Evolutionary conservation across 2,329 filamentous ascomycete genomes (phyloP).

Genomic region (Tolypocladium endophyticum): DNA sequence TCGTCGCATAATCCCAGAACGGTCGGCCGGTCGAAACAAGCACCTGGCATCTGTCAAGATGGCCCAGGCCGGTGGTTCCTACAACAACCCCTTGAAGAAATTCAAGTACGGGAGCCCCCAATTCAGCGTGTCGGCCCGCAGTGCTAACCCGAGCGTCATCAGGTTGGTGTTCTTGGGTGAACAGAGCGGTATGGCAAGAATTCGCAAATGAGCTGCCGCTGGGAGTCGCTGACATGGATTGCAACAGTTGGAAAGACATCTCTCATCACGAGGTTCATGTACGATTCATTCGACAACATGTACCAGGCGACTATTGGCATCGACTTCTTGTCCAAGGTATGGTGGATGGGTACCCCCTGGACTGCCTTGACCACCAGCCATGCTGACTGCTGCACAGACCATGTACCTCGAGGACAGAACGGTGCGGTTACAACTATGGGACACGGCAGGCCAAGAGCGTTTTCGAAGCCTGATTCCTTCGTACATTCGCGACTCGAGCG

Average conservation of each 20-base stretch:
- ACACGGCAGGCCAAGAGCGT: constrained; percentile 93
- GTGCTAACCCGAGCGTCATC: constrained; percentile 10
- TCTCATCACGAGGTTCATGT: constrained; percentile 98
- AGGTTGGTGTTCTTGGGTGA: constrained; percentile 96
- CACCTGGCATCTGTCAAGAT: constrained; percentile 38
- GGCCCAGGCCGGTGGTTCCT: constrained; percentile 75
- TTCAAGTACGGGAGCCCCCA: constrained; percentile 64
- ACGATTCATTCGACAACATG: constrained; percentile 99
- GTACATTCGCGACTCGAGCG: constrained; percentile 95
- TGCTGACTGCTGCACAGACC: constrained; percentile 39
- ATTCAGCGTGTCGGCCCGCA: no score
- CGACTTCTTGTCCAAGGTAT: constrained; percentile 95
- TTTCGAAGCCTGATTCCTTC: constrained; percentile 96
- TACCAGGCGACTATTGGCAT: constrained; percentile 99
- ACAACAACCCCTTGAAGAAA: constrained; percentile 99
- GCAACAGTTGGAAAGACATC: constrained; percentile 89
- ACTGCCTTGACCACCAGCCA: not conserved
- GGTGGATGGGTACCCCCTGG: not conserved
- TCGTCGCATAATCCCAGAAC: not conserved
- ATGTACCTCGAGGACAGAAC: constrained; percentile 99
- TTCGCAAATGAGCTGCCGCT: not conserved
- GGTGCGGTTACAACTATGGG: constrained; percentile 94
- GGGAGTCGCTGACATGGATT: constrained; percentile 13
- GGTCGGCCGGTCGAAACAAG: not conserved
- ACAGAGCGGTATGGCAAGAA: constrained; percentile 71